phyloP scores from a whole-genome alignment of 805 yeast genomes.

The Pichia membranifaciens region DNA sequence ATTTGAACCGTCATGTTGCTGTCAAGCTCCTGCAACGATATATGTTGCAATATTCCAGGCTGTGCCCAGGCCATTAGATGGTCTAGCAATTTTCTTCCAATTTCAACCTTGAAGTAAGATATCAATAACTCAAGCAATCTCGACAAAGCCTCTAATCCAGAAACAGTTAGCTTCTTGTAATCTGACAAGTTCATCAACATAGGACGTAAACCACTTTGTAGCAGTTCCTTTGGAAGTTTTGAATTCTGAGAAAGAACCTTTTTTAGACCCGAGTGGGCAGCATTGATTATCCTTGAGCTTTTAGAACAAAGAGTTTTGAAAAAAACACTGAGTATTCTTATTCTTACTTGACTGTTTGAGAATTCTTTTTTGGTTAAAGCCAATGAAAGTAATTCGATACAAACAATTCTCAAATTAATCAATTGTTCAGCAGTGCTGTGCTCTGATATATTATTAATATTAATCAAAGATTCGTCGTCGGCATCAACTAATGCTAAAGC shows the following conservation, averaged over 20 bases:
- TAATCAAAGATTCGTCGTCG: conserved; percentile 90
- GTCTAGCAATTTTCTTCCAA: conserved; percentile 86
- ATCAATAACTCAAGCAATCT: conserved; percentile 78
- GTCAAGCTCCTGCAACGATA: conserved; percentile 74
- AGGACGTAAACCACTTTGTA: conserved; percentile 94
- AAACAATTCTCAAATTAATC: conserved; percentile 81
- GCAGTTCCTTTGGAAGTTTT: conserved; percentile 84
- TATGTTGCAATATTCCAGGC: conserved; percentile 64
- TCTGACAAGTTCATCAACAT: conserved; percentile 93
- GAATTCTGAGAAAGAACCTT: conserved; percentile 79
- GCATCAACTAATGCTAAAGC: conserved; percentile 95
- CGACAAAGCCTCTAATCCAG: conserved; percentile 88
- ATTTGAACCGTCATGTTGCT: conserved; percentile 79
- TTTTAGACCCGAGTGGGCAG: conserved; percentile 85
- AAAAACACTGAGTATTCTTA: conserved; percentile 84
- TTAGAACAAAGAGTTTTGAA: conserved; percentile 87
- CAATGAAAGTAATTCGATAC: conserved; percentile 73
- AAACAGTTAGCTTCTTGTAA: conserved; percentile 80
- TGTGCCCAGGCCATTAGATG: conserved; percentile 96
- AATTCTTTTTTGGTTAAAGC: conserved; percentile 85
- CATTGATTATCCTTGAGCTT: conserved; percentile 82
- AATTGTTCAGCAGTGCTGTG: conserved; percentile 85
- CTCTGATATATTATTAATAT: conserved; percentile 79
- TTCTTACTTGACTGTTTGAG: conserved; percentile 60
- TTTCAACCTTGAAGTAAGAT: conserved; percentile 93